A percentile compares a stretch with the other conserved stretches of the same genome.
These are phyloP conservation scores for Dipteronia sinensis DNA, from an alignment of 345 rosid species.

Conservation along the genomic window DNA sequence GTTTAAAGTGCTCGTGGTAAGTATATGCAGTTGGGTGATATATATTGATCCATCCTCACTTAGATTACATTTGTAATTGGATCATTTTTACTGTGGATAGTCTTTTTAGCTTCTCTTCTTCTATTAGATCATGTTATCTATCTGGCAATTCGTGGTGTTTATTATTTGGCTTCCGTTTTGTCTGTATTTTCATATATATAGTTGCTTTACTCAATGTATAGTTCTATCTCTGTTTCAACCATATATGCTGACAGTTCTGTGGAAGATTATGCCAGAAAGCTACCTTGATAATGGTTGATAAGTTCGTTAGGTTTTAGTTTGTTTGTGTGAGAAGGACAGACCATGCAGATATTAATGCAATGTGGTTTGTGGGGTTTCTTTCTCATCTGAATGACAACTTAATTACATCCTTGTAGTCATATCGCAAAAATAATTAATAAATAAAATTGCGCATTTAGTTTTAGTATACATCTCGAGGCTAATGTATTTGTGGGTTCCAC, in stretches of 20 bases:
- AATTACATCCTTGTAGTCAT: neutral
- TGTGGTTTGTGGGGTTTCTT: neutral
- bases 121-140: neutral
- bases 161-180: neutral
- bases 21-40: constrained; percentile 34
- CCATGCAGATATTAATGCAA: neutral
- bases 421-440: too few relatives aligned
- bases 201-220: neutral
- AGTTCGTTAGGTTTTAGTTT: constrained; percentile 18
- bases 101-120: constrained; percentile 11
- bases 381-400: neutral
- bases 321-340: constrained; percentile 13
- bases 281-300: constrained; percentile 4
- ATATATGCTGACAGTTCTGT: neutral
- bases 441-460: neutral
- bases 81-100: neutral
- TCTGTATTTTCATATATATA: neutral
- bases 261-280: neutral
- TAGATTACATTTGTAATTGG: neutral
- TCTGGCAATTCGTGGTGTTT: neutral
- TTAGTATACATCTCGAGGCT: neutral
- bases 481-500: neutral
- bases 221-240: neutral
- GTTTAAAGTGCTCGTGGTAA: constrained; percentile 47
- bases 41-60: constrained; percentile 8